These are phyloP conservation scores for Lachnellula occidentalis DNA, from an alignment of 2,329 filamentous ascomycete species.

Conservation along the genomic window DNA sequence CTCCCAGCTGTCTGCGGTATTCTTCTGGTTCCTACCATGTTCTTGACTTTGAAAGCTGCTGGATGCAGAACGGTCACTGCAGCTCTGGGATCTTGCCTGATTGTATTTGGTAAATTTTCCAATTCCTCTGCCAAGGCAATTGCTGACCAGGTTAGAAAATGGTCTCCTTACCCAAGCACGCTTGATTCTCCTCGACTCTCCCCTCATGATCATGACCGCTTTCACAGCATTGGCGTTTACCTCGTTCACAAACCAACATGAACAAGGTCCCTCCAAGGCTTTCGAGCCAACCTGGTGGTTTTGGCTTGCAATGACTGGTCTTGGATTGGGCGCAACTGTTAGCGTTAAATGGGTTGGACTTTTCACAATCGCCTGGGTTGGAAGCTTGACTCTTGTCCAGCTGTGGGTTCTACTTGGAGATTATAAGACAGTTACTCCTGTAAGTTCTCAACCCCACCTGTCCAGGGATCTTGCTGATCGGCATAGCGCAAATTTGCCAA, in stretches of 20 bases:
- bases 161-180: conserved; percentile 92
- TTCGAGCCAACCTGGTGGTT: conserved; percentile 96
- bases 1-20: conserved; percentile 87
- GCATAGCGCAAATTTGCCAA: conserved; percentile 74
- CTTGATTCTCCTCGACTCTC: conserved; percentile 92
- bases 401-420: conserved; percentile 95
- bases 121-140: not conserved
- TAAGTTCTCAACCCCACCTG: conserved; percentile 35
- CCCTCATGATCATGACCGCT: conserved; percentile 87
- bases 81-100: conserved; percentile 72
- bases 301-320: conserved; percentile 82
- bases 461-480: conserved; percentile 20
- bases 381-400: conserved; percentile 81
- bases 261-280: conserved; percentile 81
- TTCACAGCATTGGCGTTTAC: conserved; percentile 86
- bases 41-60: conserved; percentile 84
- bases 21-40: conserved; percentile 84
- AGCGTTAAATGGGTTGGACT: conserved; percentile 99
- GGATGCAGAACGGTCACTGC: conserved; percentile 86
- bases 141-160: conserved; percentile 62
- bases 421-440: conserved; percentile 73
- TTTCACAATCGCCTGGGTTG: conserved; percentile 98
- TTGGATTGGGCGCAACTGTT: conserved; percentile 81
- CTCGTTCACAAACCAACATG: conserved; percentile 94
- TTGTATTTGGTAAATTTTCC: conserved; percentile 72